Base-by-base conservation (phyloP, 23 red algal species). In the Gracilaria vermiculophylla region DNA sequence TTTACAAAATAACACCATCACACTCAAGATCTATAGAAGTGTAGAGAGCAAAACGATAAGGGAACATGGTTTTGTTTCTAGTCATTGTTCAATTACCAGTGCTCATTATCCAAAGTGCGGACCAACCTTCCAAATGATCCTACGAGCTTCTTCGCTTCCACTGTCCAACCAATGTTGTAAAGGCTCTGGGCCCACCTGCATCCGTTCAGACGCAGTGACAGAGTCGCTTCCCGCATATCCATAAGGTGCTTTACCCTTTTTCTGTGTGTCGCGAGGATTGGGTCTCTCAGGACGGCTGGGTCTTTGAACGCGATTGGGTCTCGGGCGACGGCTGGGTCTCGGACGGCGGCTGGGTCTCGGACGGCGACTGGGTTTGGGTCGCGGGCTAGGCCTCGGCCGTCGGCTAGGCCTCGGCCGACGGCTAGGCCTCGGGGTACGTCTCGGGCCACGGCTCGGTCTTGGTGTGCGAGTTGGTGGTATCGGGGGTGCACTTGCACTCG, bases 391-490 rank as follows among this genome's bases (percentile, higher is more conserved):
- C 14, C 64, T 16, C 1, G 64, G 64, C 19, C 64, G 64, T 47
- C 67, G 28, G 47, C 32, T 47, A 19, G 67, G 67, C 32, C 67
- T 73, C 67, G 67, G 67, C 8, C 39, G 39, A 73, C 67, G 67
- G 47, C 32, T 73, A 3, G 67, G 67, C 20, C 67, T 73, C 67
- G 67, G 67, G 1, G 67, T 48, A 36, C 67, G 67, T 1, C 0
- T 42, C 28, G 67, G 67, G 1, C 67, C 6, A 1, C 67, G 67
- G 6, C 10, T 47, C 19, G 67, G 67, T 47, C 67, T 73, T 0
- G 67, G 67, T 4, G 67, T 73, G 20, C 40, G 67, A 73, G 67
- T 73, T 1, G 67, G 67, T 73, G 67, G 28, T 24, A 64, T 28
- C 1, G 58, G 58, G 35, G 58, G 35, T 64, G 25, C 58, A 28